Percentiles rank a stretch among this genome's conserved stretches.
These are phyloP conservation scores for Chenopodium quinoa DNA, from an alignment of 148 eudicot genomes.

Conservation along the genomic window DNA sequence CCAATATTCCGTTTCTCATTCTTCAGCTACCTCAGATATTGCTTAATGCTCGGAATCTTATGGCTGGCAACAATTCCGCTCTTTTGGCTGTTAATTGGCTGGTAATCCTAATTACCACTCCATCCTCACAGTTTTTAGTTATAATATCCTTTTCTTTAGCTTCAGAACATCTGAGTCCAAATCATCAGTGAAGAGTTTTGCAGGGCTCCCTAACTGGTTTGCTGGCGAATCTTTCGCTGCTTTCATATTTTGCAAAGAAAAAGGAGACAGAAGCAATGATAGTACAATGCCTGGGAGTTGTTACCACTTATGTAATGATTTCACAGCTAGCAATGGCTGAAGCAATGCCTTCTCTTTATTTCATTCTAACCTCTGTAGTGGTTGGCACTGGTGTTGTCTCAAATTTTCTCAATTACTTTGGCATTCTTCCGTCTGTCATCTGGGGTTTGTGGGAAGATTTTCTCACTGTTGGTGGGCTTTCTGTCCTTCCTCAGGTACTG, in stretches of 20 bases:
- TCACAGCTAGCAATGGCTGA: conserved; percentile 82
- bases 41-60: conserved; percentile 84
- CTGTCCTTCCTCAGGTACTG: conserved; percentile 84
- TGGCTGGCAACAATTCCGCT: conserved; percentile 71
- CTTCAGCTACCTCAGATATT: conserved; percentile 88
- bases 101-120: conserved; percentile 38
- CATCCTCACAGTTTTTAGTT: neutral
- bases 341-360: conserved; percentile 84
- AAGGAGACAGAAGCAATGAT: conserved; percentile 78
- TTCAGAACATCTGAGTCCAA: conserved; percentile 9
- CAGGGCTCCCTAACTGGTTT: conserved; percentile 94
- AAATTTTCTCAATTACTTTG: conserved; percentile 79
- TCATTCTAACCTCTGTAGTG: conserved; percentile 50
- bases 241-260: conserved; percentile 89
- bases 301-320: conserved; percentile 70
- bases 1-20: conserved; percentile 86
- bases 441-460: conserved; percentile 95
- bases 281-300: conserved; percentile 85
- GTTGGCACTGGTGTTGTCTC: conserved; percentile 62
- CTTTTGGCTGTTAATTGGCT: conserved; percentile 92
- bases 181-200: conserved; percentile 14
- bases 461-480: conserved; percentile 80
- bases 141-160: neutral
- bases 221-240: conserved; percentile 78
- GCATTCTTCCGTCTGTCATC: conserved; percentile 49